A percentile compares a stretch with the other conserved stretches of the same genome.
phyloP scores from a whole-genome alignment of 352 stramenopile species.

The Phytophthora rubi region DNA sequence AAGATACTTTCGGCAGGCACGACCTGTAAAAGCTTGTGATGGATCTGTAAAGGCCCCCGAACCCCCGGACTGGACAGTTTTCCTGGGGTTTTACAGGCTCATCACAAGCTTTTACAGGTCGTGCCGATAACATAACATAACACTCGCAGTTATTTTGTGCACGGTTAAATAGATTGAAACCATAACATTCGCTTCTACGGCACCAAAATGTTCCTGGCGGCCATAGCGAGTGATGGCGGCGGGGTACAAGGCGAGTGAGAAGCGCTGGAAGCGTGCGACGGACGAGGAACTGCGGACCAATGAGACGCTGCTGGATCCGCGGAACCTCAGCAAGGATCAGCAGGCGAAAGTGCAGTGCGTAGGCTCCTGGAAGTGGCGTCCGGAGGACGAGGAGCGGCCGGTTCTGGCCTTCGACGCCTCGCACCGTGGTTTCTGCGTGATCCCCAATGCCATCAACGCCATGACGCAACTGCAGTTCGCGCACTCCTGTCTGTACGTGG shows the following conservation, averaged over 20 bases:
- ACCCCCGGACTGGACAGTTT: no score
- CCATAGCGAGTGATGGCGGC: slow-evolving; percentile 22
- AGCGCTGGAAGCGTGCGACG: slow-evolving; percentile 69
- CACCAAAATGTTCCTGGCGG: neutral
- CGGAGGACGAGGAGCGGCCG: slow-evolving; percentile 34
- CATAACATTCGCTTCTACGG: no score
- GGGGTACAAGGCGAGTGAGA: slow-evolving; percentile 77
- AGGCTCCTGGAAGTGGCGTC: slow-evolving; percentile 45
- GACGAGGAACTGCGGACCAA: slow-evolving; percentile 37
- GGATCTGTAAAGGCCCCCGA: neutral
- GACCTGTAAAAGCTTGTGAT: neutral
- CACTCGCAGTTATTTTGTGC: no score
- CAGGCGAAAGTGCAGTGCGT: slow-evolving; percentile 38
- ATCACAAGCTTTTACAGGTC: neutral
- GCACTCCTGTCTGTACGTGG: slow-evolving; percentile 61
- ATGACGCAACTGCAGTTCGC: slow-evolving; percentile 62
- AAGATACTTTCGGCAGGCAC: neutral
- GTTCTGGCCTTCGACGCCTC: slow-evolving; percentile 56
- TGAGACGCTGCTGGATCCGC: slow-evolving; percentile 51
- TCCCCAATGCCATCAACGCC: slow-evolving; percentile 60
- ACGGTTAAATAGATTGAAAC: neutral
- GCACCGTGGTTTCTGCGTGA: slow-evolving; percentile 73
- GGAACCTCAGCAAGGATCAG: slow-evolving; percentile 37
- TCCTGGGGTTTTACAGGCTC: neutral
- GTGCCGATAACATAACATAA: slow-evolving; percentile 19